Base-by-base conservation (phyloP, 345 rosid species). In the Trapa bicornis region DNA sequence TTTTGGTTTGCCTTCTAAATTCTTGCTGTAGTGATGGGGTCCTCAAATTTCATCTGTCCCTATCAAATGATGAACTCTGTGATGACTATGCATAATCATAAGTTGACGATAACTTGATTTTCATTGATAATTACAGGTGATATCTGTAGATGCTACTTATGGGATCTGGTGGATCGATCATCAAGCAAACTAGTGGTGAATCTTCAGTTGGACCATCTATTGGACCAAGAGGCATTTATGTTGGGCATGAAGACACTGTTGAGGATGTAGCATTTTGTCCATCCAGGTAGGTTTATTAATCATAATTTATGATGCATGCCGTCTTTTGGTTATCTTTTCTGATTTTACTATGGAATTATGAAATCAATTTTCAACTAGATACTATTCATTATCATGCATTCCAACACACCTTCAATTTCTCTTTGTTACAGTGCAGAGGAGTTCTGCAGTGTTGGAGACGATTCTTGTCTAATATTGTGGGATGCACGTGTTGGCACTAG, bases 391-490 rank as follows among this genome's bases (percentile, higher is more conserved):
- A 16, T 52, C 35, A 22, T 54, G 33, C 60, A n/a, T 33, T 16
- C 48, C 13, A 41, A 41, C 48, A 41, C 48, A 45, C 60, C 60
- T 54, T 33, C 7, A 10, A 17, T 64, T 5, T 36, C 56, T 65
- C 45, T 22, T 17, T 33, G 82, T 11, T 33, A 76, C 70, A 95
- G 98, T 83, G 96, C 85, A 2, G 98, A 86, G 83, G 99, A 95
- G 75, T 95, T 95, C 75, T 89, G 97, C 78, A 95, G 99, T 57
- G 99, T 95, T 45, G 97, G 98, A 74, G 99, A 95, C 75, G 99
- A 95, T 80, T 87, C 99, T 73, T 89, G 99, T 84, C 99, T 95
- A 68, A 91, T 95, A 77, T 75, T 95, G 14, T 95, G 99, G 99
- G 98, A 91, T 95, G 96, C 94, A 53, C 94, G 99, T 61, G 77